Conservation (phyloP, 805 yeast genomes). For the Kluyveromyces lactis region DNA sequence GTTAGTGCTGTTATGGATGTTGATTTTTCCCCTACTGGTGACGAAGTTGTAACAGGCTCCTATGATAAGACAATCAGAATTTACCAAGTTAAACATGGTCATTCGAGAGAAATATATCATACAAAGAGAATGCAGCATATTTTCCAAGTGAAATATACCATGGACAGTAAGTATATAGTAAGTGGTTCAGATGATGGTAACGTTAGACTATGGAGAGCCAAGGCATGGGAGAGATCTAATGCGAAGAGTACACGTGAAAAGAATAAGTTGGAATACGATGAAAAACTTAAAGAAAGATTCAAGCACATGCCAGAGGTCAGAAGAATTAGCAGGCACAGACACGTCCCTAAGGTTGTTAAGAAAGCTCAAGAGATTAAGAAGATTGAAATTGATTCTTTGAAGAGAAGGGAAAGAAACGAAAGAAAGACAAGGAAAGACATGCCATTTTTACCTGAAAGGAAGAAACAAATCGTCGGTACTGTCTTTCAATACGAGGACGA, state of each 20-base stretch:
- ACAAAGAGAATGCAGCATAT: conserved; percentile 97
- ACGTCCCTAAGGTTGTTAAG: conserved; percentile 79
- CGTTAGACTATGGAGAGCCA: conserved; percentile 85
- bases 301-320: conserved; percentile 94
- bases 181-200: conserved; percentile 97
- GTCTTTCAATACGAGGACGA: conserved; percentile 49
- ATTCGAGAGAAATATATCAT: conserved; percentile 90
- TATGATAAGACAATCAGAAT: conserved; percentile 90
- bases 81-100: conserved; percentile 70
- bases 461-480: conserved; percentile 78
- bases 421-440: conserved; percentile 65
- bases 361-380: conserved; percentile 82
- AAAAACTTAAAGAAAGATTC: conserved; percentile 83
- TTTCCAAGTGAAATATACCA: conserved; percentile 72
- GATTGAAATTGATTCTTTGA: conserved; percentile 61
- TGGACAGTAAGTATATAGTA: conserved; percentile 80
- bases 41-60: conserved; percentile 89
- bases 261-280: conserved; percentile 80
- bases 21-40: conserved; percentile 95
- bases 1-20: conserved; percentile 92
- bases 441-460: conserved; percentile 62
- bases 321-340: conserved; percentile 86
- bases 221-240: conserved; percentile 75
- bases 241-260: conserved; percentile 76
- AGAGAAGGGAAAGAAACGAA: conserved; percentile 75